Evolutionary conservation across 2,329 filamentous ascomycete genomes (phyloP).

Genomic region (Phialemoniopsis sp.): DNA sequence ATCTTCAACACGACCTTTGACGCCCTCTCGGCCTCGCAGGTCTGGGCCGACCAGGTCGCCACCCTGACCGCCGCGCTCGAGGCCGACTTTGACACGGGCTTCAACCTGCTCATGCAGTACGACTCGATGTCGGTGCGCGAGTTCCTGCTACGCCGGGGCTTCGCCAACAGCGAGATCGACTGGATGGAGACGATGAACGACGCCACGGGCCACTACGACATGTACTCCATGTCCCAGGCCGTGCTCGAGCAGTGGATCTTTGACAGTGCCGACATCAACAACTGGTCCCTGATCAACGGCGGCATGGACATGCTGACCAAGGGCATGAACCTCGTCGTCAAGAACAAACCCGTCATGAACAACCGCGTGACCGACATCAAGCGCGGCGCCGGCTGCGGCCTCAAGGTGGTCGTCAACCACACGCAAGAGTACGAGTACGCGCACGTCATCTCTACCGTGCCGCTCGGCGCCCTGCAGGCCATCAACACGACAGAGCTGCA

Average conservation of each 20-base stretch:
- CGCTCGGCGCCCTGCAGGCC: constrained; percentile 17
- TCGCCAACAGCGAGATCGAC: constrained; percentile 22
- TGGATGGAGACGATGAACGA: constrained; percentile 18
- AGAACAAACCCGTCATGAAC: constrained; percentile 12
- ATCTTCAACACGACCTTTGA: constrained; percentile 11
- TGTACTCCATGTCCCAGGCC: constrained; percentile 14
- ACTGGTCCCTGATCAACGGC: constrained; percentile 25
- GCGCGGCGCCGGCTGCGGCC: constrained; percentile 6
- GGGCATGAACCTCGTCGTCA: constrained; percentile 17
- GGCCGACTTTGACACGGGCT: constrained; percentile 10
- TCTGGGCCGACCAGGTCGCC: constrained; percentile 8
- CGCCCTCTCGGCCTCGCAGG: constrained; percentile 1
- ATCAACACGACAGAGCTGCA: constrained; percentile 18
- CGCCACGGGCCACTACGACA: constrained; percentile 16
- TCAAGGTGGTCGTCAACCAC: constrained; percentile 14
- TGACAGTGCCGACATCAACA: constrained; percentile 7
- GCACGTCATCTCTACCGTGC: constrained; percentile 17
- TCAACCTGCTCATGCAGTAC: constrained; percentile 14
- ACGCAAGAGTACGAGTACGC: constrained; percentile 11
- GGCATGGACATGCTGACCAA: constrained; percentile 19
- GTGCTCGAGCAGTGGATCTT: constrained; percentile 19
- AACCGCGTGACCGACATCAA: constrained; percentile 15
- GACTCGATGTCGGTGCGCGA: constrained; percentile 12
- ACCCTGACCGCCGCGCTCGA: constrained; percentile 7
- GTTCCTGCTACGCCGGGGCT: constrained; percentile 16